Conservation (phyloP, 2,329 filamentous ascomycete species). For the Tothia fuscella region DNA sequence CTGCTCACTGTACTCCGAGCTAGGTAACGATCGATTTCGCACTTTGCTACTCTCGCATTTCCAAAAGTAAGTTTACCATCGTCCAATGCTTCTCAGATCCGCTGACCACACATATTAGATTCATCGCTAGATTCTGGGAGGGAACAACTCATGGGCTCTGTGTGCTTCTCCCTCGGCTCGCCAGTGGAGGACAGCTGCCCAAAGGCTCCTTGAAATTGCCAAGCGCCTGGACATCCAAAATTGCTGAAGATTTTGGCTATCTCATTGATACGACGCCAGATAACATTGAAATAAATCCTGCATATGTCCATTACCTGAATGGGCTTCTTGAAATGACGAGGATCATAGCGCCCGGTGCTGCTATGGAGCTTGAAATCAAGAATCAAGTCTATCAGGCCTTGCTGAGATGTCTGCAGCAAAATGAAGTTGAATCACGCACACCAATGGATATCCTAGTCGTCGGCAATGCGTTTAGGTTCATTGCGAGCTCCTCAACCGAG, state of each 20-base stretch:
- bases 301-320: neutral
- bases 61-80: constrained; percentile 43
- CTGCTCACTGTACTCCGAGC: constrained; percentile 66
- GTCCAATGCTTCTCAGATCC: too few species aligned
- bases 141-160: neutral
- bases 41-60: constrained; percentile 70
- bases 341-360: neutral
- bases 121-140: constrained; percentile 3
- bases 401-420: constrained; percentile 13
- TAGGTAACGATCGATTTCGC: constrained; percentile 63
- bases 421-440: constrained; percentile 3
- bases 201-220: constrained; percentile 2
- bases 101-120: too few species aligned
- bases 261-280: neutral
- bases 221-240: neutral
- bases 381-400: constrained; percentile 16
- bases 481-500: constrained; percentile 47
- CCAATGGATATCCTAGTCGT: constrained; percentile 47
- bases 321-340: constrained; percentile 1
- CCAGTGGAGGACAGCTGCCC: neutral
- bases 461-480: constrained; percentile 62
- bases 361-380: neutral
- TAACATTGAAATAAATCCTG: neutral
- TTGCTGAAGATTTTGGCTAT: neutral
- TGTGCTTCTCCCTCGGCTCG: neutral